phyloP scores from a whole-genome alignment of 2,329 filamentous ascomycete genomes.

The Lasiodiplodia gonubiensis region DNA sequence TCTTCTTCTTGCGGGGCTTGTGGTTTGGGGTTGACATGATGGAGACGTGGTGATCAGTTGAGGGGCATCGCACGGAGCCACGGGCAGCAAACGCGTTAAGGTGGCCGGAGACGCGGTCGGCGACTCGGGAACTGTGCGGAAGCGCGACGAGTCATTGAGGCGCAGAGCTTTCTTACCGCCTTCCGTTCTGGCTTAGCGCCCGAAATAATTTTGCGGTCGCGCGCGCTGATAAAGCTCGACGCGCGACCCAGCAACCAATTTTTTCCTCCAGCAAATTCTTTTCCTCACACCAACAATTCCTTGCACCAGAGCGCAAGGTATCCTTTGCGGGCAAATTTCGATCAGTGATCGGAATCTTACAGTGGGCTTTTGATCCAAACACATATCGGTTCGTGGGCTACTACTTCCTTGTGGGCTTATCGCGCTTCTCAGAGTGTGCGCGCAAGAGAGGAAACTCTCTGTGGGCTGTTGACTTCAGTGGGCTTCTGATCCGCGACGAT shows the following conservation, averaged over 20 bases:
- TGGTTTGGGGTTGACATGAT: slow-evolving; percentile 44
- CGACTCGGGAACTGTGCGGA: background rate
- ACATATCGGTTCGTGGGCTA: slow-evolving; percentile 37
- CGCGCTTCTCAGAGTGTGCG: slow-evolving; percentile 44
- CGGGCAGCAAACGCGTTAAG: slow-evolving; percentile 14
- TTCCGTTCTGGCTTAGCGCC: background rate
- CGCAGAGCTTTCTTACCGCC: slow-evolving; percentile 2
- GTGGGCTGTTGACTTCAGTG: slow-evolving; percentile 47
- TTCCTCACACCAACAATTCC: slow-evolving; percentile 33
- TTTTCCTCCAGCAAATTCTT: slow-evolving; percentile 29
- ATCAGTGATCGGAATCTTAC: slow-evolving; percentile 33
- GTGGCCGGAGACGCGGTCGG: slow-evolving; percentile 16
- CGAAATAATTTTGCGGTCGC: slow-evolving; percentile 26
- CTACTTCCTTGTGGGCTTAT: slow-evolving; percentile 40
- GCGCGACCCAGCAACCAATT: slow-evolving; percentile 29
- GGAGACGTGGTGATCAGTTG: slow-evolving; percentile 29
- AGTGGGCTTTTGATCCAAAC: slow-evolving; percentile 46
- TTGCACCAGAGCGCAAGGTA: slow-evolving; percentile 27
- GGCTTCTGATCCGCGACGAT: slow-evolving; percentile 34
- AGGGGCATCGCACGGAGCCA: slow-evolving; percentile 32
- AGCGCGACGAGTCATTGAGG: background rate
- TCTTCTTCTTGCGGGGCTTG: slow-evolving; percentile 52
- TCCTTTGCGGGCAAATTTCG: slow-evolving; percentile 29
- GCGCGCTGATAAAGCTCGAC: slow-evolving; percentile 27
- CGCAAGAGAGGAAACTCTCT: slow-evolving; percentile 48